Conservation (phyloP, 163 green algal genomes). For the Prototheca wickerhamii region DNA sequence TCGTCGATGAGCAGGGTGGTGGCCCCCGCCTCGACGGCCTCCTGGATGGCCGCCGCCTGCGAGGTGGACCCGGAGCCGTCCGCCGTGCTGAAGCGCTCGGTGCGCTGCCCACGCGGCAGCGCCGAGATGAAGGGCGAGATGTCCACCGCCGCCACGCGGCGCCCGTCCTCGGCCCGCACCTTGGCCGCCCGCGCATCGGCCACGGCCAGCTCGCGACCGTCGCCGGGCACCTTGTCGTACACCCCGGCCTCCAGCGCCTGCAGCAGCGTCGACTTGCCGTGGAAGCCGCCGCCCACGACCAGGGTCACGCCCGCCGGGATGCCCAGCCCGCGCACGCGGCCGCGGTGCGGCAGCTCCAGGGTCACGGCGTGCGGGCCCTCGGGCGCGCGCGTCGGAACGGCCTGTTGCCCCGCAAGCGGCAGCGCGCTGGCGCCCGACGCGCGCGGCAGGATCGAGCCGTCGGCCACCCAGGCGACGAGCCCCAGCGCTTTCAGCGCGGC, state of each 20-base stretch:
- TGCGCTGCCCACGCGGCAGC: slow-evolving; percentile 40
- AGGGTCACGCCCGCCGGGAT: slow-evolving; percentile 37
- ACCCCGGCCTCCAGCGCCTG: slow-evolving; percentile 53
- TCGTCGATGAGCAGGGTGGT: slow-evolving; percentile 58
- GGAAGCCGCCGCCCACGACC: slow-evolving; percentile 62
- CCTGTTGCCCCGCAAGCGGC: background rate
- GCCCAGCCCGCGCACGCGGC: background rate
- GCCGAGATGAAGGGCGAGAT: slow-evolving; percentile 60
- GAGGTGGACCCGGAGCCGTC: slow-evolving; percentile 61
- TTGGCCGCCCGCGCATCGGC: slow-evolving; percentile 41
- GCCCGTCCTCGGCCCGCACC: slow-evolving; percentile 59
- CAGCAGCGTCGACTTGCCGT: slow-evolving; percentile 66
- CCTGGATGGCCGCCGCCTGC: slow-evolving; percentile 57
- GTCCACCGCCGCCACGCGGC: slow-evolving; percentile 46
- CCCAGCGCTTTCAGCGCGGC: slow-evolving; percentile 27
- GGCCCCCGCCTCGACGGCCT: slow-evolving; percentile 51
- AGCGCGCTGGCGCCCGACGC: background rate
- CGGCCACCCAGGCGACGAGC: slow-evolving; percentile 55
- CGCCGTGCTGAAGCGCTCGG: slow-evolving; percentile 35
- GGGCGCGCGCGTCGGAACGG: background rate
- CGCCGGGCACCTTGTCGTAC: slow-evolving; percentile 60
- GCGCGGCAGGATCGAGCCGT: slow-evolving; percentile 54
- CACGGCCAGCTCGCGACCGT: slow-evolving; percentile 59
- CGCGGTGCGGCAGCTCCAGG: background rate
- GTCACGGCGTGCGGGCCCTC: background rate